Conservation (phyloP, 176 grass and related monocot species). For the Thinopyrum elongatum region DNA sequence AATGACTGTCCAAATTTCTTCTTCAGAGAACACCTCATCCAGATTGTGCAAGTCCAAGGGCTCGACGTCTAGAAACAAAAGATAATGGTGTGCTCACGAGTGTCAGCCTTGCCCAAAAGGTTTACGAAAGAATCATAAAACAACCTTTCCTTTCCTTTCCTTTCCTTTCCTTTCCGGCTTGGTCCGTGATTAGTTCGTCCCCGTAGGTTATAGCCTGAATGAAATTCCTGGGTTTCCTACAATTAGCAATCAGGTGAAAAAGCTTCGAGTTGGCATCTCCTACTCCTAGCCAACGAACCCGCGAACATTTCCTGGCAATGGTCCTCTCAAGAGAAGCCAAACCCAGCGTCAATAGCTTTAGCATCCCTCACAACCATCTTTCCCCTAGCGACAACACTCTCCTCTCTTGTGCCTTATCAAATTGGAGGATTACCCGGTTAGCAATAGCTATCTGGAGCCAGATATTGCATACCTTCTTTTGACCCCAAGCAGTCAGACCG, state of each 20-base stretch:
- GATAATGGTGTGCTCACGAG: no score
- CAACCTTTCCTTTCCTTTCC: neutral
- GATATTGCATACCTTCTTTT: no score
- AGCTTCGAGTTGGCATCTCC: neutral
- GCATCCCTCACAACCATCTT: neutral
- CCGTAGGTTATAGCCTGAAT: neutral
- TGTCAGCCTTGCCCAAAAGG: no score
- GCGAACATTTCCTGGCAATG: neutral
- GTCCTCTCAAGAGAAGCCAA: neutral
- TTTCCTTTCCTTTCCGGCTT: neutral
- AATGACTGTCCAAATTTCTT: no score
- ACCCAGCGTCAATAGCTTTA: neutral
- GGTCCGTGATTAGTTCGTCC: neutral
- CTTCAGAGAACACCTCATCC: no score
- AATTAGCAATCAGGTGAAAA: neutral
- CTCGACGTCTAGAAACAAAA: no score
- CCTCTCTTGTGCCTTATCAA: no score
- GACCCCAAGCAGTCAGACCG: no score
- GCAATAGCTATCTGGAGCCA: no score
- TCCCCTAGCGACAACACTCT: neutral
- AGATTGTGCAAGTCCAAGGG: no score
- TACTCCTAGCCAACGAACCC: neutral
- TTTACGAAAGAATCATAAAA: neutral
- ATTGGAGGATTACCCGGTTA: no score
- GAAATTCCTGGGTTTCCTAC: neutral